Base-by-base conservation (phyloP, 2,329 filamentous ascomycete genomes). In the Hortaea sp. region DNA sequence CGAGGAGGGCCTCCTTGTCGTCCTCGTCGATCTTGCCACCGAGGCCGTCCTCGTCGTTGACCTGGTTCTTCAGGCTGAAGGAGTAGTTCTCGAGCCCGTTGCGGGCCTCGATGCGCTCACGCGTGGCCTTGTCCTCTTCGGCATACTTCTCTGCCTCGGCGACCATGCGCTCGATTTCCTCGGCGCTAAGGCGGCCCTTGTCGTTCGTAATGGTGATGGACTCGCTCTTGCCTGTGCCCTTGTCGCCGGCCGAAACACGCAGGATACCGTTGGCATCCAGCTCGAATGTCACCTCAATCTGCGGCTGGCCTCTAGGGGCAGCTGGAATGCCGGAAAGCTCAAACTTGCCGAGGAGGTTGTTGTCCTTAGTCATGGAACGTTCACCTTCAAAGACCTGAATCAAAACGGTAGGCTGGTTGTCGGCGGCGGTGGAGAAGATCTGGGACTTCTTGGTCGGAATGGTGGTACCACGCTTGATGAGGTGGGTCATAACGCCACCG, bases 311-410 rank as follows among this genome's bases (percentile, higher is more conserved):
- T 69, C 92, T 88, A 57, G 90, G 90, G 46, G 92, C 89, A 13
- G 92, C 85, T 56, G 90, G 90, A 57, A 98, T 97, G 65, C 87
- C 85, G 53, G 88, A 95, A 52, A 98, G 82, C 75, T 97, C 92
- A 67, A 98, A 97, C 76, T 95, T 95, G 73, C 92, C 92, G 60
- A 98, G 85, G 41, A 86, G 72, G 78, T 97, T 97, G 80, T 57
- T 57, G 46, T 57, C 55, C 44, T 57, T 57, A 1, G 60, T 63
- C 60, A 63, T 63, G 0, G 55, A 53, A 28, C 90, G 90, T 79
- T 97, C 90, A 76, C 90, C 90, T 81, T 97, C 89, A 83, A 82
- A 97, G 53, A 97, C 90, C 84, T 97, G 95, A 77, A 97, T 97
- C 76, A 95, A 87, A 64, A 97, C 90, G 57, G 88, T 89, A 53